These are phyloP conservation scores for Nakaseomyces delphensis DNA, from an alignment of 1,139 yeast species.

Conservation along the genomic window DNA sequence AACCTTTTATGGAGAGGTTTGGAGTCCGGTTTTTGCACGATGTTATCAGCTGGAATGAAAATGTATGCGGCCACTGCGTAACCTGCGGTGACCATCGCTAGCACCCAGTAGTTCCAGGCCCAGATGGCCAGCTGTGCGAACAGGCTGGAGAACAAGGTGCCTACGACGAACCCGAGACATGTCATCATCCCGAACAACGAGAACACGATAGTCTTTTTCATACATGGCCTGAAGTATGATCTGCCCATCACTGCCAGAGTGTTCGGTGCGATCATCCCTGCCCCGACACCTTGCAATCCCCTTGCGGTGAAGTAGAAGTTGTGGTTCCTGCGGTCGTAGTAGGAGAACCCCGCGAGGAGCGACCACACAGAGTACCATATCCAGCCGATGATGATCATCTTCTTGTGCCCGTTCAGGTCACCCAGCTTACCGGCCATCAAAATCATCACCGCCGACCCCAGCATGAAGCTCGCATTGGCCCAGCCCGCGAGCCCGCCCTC, in stretches of 20 bases:
- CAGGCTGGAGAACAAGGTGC: slow-evolving; percentile 40
- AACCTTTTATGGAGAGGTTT: slow-evolving; percentile 19
- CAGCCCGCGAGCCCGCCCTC: slow-evolving; percentile 42
- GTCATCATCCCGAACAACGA: slow-evolving; percentile 44
- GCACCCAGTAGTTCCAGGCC: slow-evolving; percentile 44
- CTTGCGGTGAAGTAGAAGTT: slow-evolving; percentile 45
- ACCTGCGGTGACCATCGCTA: slow-evolving; percentile 32
- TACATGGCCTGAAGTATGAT: slow-evolving; percentile 34
- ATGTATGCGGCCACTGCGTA: slow-evolving; percentile 29
- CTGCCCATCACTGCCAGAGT: slow-evolving; percentile 45
- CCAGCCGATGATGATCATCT: slow-evolving; percentile 41
- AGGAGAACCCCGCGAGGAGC: slow-evolving; percentile 43
- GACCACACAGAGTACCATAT: slow-evolving; percentile 43
- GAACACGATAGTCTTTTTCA: slow-evolving; percentile 41
- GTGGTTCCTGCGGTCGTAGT: slow-evolving; percentile 34
- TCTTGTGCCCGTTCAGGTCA: slow-evolving; percentile 54
- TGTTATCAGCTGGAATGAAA: slow-evolving; percentile 32
- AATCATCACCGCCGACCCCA: slow-evolving; percentile 57
- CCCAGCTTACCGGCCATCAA: slow-evolving; percentile 54
- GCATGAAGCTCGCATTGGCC: slow-evolving; percentile 51
- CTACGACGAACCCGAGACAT: slow-evolving; percentile 42
- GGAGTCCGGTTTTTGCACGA: slow-evolving; percentile 7
- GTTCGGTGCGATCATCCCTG: slow-evolving; percentile 50
- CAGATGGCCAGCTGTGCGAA: slow-evolving; percentile 38
- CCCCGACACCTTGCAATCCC: slow-evolving; percentile 54